Conservation (phyloP, 352 stramenopile genomes). For the Globisporangium radiosum region DNA sequence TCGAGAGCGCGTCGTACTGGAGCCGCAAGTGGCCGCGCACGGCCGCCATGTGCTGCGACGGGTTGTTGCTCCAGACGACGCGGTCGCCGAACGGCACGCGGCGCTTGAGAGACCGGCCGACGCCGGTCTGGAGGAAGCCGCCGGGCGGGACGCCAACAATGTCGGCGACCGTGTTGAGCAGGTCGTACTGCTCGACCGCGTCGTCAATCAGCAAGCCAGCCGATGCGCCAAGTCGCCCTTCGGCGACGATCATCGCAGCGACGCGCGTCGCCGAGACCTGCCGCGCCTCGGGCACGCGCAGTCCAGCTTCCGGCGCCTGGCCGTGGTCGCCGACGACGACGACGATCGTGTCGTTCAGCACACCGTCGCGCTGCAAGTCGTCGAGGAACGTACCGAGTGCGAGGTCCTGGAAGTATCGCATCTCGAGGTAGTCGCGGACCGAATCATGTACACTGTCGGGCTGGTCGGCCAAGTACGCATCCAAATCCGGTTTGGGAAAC, state of each 20-base stretch:
- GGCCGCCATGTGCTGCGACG: constrained; percentile 30
- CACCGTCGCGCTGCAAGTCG: constrained; percentile 26
- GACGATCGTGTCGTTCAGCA: constrained; percentile 51
- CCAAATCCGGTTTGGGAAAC: constrained; percentile 24
- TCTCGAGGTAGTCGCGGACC: constrained; percentile 30
- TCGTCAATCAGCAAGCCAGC: constrained; percentile 24
- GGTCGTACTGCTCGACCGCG: constrained; percentile 28
- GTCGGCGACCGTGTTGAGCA: constrained; percentile 34
- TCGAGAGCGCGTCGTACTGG: constrained; percentile 34
- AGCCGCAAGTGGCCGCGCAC: constrained; percentile 30
- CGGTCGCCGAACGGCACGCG: constrained; percentile 22
- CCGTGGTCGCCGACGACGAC: constrained; percentile 50
- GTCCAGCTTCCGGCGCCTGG: constrained; percentile 29
- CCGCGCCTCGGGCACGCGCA: constrained; percentile 20
- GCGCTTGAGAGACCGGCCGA: constrained; percentile 38
- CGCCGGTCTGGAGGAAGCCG: constrained; percentile 30
- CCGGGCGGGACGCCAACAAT: constrained; percentile 26
- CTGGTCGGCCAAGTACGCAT: constrained; percentile 23
- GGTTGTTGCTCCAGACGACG: constrained; percentile 53
- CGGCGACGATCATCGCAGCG: constrained; percentile 25
- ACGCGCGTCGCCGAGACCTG: constrained; percentile 26
- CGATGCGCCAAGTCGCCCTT: constrained; percentile 22
- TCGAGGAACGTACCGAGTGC: constrained; percentile 47
- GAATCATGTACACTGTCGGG: background rate
- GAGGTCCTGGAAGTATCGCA: constrained; percentile 46